Conservation (phyloP, 495 filamentous ascomycete species). For the Xylaria acuta region DNA sequence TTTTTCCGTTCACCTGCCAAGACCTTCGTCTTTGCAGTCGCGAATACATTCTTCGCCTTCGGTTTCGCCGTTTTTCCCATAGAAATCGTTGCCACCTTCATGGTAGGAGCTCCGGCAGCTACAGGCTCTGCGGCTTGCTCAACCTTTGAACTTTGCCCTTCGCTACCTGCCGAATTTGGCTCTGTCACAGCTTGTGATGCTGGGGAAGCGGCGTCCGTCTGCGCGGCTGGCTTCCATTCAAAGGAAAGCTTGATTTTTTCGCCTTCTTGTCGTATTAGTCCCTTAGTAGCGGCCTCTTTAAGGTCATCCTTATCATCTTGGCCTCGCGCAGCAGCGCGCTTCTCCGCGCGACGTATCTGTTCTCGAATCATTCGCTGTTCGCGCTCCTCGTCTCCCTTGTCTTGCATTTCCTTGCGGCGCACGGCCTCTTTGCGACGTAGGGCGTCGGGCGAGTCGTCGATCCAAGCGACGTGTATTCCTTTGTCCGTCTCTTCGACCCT, state of each 20-base stretch:
- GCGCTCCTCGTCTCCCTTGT: constrained; percentile 87
- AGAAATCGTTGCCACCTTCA: constrained; percentile 45
- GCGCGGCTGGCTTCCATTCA: constrained; percentile 53
- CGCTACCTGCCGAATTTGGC: constrained; percentile 23
- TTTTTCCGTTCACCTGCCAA: constrained; percentile 66
- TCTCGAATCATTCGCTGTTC: constrained; percentile 80
- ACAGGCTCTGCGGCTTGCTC: constrained; percentile 28
- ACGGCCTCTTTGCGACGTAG: constrained; percentile 79
- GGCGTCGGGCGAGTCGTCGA: constrained; percentile 87
- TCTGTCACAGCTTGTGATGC: constrained; percentile 38
- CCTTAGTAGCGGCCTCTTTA: constrained; percentile 55
- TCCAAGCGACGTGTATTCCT: constrained; percentile 84
- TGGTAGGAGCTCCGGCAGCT: constrained; percentile 1
- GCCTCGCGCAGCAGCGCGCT: constrained; percentile 56
- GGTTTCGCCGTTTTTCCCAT: constrained; percentile 65
- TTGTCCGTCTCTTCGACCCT: constrained; percentile 89
- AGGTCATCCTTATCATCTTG: constrained; percentile 40
- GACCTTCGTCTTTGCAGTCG: constrained; percentile 70
- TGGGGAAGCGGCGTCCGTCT: constrained; percentile 41
- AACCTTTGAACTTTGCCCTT: constrained; percentile 21
- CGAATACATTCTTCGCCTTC: constrained; percentile 84
- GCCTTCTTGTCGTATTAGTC: constrained; percentile 72
- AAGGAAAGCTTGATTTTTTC: constrained; percentile 85
- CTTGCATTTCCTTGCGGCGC: constrained; percentile 79
- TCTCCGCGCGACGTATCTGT: constrained; percentile 78